Conservation (phyloP, 2,329 filamentous ascomycete genomes). For the Macrophomina tecta region DNA sequence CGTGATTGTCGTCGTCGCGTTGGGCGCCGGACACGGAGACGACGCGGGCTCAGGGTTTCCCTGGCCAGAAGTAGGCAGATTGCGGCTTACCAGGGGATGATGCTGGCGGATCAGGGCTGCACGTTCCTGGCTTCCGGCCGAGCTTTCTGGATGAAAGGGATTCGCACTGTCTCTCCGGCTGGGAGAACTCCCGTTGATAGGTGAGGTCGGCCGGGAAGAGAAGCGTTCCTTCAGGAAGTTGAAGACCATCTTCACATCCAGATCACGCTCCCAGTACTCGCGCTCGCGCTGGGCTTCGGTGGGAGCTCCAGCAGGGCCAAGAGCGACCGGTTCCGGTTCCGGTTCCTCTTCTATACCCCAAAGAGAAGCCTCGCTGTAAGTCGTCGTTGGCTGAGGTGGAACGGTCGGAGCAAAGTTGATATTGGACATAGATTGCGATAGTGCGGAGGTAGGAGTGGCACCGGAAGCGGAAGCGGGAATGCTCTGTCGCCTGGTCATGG, state of each 20-base stretch:
- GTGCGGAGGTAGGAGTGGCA: constrained; percentile 31
- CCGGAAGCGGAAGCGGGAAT: constrained; percentile 34
- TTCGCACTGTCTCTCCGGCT: constrained; percentile 12
- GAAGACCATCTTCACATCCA: constrained; percentile 92
- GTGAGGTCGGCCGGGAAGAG: constrained; percentile 38
- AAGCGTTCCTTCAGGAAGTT: constrained; percentile 59
- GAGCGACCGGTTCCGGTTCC: constrained; percentile 51
- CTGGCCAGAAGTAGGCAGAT: constrained; percentile 8
- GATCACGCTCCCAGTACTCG: constrained; percentile 91
- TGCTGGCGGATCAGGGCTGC: constrained; percentile 86
- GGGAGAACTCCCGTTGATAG: constrained; percentile 38
- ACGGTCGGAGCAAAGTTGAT: constrained; percentile 59
- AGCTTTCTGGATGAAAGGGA: constrained; percentile 17
- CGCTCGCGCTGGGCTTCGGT: constrained; percentile 49
- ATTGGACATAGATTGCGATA: constrained; percentile 31
- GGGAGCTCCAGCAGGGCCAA: constrained; percentile 42
- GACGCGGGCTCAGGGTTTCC: constrained; percentile 5
- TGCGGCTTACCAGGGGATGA: constrained; percentile 78
- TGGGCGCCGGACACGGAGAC: constrained; percentile 33
- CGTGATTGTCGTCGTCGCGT: constrained; percentile 29
- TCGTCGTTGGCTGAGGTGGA: constrained; percentile 37
- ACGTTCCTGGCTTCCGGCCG: constrained; percentile 49
- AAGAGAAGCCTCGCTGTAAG: constrained; percentile 59
- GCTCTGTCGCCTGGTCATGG: constrained; percentile 16
- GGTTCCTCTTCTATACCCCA: constrained; percentile 72